A percentile compares a stretch with the other conserved stretches of the same genome.
These are phyloP conservation scores for Calonectria henricotiae DNA, from an alignment of 2,329 filamentous ascomycete species.

Conservation along the genomic window DNA sequence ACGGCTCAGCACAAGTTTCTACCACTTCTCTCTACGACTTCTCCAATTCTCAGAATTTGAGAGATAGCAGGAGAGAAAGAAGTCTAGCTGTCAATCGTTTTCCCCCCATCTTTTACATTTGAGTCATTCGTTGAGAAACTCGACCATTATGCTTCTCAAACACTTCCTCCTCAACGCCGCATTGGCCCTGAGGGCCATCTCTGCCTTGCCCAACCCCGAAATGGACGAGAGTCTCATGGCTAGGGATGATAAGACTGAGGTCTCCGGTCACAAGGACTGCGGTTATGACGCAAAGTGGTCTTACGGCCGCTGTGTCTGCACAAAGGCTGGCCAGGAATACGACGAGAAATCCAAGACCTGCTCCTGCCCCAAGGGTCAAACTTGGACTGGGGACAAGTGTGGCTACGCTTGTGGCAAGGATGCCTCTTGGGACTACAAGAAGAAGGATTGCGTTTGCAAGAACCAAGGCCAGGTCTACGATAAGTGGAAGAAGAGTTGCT, in stretches of 20 bases:
- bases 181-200: not conserved
- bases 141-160: not conserved
- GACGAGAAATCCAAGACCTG: not conserved
- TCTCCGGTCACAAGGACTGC: not conserved
- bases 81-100: constrained; percentile 10
- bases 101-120: not conserved
- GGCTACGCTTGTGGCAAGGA: not conserved
- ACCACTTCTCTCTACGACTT: not conserved
- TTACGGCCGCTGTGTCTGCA: constrained; percentile 1
- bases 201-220: not conserved
- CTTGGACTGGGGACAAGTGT: constrained; percentile 6
- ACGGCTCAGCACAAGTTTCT: not conserved
- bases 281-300: not conserved
- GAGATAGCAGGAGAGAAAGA: not conserved
- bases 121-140: not conserved
- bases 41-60: not conserved
- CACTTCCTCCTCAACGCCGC: not conserved
- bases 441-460: constrained; percentile 4
- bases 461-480: constrained; percentile 3
- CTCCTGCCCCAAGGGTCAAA: not conserved
- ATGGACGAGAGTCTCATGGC: constrained; percentile 5
- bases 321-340: not conserved
- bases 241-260: not conserved
- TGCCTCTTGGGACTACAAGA: not conserved
- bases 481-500: not conserved